These are phyloP conservation scores for Carnegiea gigantea DNA, from an alignment of 179 eudicot species.

Conservation along the genomic window DNA sequence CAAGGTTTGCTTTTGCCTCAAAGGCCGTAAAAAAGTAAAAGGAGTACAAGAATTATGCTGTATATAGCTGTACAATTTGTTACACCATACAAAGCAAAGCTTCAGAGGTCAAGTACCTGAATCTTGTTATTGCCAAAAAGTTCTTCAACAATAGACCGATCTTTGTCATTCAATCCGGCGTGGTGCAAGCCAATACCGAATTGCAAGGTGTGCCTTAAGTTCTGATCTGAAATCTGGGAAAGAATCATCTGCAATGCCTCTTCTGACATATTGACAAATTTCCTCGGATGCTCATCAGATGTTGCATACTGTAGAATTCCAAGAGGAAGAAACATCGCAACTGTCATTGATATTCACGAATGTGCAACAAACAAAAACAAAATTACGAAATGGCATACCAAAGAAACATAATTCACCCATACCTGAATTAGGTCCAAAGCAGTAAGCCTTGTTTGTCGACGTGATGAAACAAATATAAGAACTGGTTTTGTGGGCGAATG, in stretches of 20 bases:
- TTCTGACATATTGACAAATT: slow-evolving; percentile 74
- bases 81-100: background rate
- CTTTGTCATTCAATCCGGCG: slow-evolving; percentile 94
- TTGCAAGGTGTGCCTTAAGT: slow-evolving; percentile 91
- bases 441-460: slow-evolving; percentile 98
- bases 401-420: background rate
- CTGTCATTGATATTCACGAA: background rate
- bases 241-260: slow-evolving; percentile 88
- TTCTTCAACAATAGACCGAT: slow-evolving; percentile 92
- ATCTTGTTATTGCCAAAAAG: slow-evolving; percentile 95
- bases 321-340: background rate
- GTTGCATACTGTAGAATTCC: slow-evolving; percentile 69
- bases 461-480: slow-evolving; percentile 94
- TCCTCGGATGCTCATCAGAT: slow-evolving; percentile 86
- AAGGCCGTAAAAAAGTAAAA: background rate
- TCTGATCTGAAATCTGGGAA: slow-evolving; percentile 89
- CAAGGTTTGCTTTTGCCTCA: background rate
- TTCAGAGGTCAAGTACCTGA: slow-evolving; percentile 46
- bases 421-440: slow-evolving; percentile 99
- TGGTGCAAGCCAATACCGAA: slow-evolving; percentile 98
- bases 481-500: slow-evolving; percentile 99
- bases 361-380: background rate
- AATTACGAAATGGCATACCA: background rate
- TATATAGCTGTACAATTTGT: background rate
- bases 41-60: background rate